Conservation (phyloP, 352 stramenopile genomes). For the Phytophthora brassicae region DNA sequence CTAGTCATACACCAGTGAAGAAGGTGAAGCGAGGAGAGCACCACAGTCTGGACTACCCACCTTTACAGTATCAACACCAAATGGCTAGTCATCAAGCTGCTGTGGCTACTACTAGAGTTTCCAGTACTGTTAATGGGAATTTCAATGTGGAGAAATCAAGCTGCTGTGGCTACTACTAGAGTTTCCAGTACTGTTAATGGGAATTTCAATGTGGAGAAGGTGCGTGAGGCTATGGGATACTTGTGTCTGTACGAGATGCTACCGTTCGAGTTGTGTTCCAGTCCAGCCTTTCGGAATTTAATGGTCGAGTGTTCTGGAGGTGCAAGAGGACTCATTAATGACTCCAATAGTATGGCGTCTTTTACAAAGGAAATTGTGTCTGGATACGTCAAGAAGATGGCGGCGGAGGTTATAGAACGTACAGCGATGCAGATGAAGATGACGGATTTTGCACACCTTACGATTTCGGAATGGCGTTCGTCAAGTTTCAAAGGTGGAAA, state of each 20-base stretch:
- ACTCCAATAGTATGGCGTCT: constrained; percentile 42
- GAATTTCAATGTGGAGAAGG: constrained; percentile 50
- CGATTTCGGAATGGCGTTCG: constrained; percentile 54
- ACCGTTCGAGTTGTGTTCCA: constrained; percentile 68
- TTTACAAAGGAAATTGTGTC: constrained; percentile 50
- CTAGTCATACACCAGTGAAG: constrained; percentile 29
- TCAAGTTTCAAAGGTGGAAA: constrained; percentile 1
- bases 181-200: neutral
- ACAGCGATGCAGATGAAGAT: constrained; percentile 58
- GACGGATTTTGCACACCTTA: constrained; percentile 59
- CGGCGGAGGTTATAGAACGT: constrained; percentile 48
- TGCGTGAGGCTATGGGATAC: constrained; percentile 59
- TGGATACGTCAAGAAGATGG: constrained; percentile 55
- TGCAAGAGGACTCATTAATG: constrained; percentile 34
- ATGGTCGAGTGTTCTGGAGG: constrained; percentile 57
- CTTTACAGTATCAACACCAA: constrained; percentile 22
- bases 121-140: neutral
- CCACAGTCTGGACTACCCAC: constrained; percentile 33
- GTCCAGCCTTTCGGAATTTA: constrained; percentile 55
- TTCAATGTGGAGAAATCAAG: constrained; percentile 62
- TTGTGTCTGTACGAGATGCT: constrained; percentile 72
- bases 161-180: neutral
- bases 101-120: neutral
- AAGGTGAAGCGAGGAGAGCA: constrained; percentile 39
- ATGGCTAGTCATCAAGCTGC: neutral